Conservation (phyloP, 2,329 filamentous ascomycete genomes). For the Pseudogymnoascus sp. region DNA sequence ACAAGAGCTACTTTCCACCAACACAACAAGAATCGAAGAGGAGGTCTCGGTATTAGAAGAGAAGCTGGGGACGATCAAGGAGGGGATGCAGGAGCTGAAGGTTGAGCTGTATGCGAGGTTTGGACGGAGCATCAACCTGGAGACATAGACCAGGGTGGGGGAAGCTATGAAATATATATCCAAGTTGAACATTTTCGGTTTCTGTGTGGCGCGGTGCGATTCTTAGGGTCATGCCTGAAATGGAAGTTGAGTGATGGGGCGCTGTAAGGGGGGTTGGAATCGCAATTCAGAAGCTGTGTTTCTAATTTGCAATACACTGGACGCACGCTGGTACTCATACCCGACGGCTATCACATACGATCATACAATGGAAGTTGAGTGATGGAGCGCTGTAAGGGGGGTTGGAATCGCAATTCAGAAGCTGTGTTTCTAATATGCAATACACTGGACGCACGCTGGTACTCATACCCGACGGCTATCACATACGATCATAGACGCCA, state of each 20-base stretch:
- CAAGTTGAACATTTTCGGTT: neutral
- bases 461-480: neutral
- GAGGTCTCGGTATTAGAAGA: slow-evolving; percentile 72
- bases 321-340: neutral
- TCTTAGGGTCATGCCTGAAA: neutral
- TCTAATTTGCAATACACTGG: neutral
- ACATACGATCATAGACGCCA: neutral
- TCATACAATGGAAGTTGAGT: neutral
- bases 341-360: neutral
- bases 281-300: neutral
- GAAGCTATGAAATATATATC: slow-evolving; percentile 4
- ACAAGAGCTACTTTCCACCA: slow-evolving; percentile 69
- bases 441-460: neutral
- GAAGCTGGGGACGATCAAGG: slow-evolving; percentile 62
- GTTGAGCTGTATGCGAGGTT: slow-evolving; percentile 90
- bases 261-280: neutral
- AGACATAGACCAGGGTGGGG: slow-evolving; percentile 52
- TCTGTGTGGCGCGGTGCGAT: neutral
- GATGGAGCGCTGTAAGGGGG: neutral
- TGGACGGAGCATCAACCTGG: slow-evolving; percentile 92
- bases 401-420: neutral
- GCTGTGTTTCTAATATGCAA: neutral
- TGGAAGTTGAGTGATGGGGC: neutral
- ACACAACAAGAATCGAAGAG: slow-evolving; percentile 64
- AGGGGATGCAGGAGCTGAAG: slow-evolving; percentile 86